Conservation (phyloP, 176 grass and related monocot genomes). For the Rhipidocladum racemiflorum region DNA sequence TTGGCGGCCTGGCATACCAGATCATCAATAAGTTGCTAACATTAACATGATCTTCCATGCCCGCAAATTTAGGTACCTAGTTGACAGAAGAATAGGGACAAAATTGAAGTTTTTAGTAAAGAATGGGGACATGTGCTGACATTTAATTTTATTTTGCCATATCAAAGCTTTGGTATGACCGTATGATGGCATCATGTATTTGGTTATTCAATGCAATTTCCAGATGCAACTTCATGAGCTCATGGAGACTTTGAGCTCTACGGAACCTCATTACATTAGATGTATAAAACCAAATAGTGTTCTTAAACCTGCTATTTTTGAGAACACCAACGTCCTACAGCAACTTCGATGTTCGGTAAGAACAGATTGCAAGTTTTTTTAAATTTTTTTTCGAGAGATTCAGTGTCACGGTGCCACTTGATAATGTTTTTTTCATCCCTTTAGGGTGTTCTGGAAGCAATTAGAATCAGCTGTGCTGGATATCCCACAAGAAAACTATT, state of each 20-base stretch:
- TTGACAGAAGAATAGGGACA: slow-evolving; percentile 7
- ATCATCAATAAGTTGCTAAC: slow-evolving; percentile 1
- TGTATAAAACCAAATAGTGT: slow-evolving; percentile 98
- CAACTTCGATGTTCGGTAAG: slow-evolving; percentile 96
- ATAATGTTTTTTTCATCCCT: slow-evolving; percentile 22
- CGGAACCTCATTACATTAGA: slow-evolving; percentile 97
- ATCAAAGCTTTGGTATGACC: neutral
- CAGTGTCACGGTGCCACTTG: neutral
- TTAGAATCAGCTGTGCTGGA: slow-evolving; percentile 97
- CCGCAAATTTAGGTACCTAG: neutral
- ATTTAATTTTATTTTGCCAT: slow-evolving; percentile 23
- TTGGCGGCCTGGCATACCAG: neutral
- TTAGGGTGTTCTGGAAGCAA: slow-evolving; percentile 99
- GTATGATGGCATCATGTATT: slow-evolving; percentile 3
- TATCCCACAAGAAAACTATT: slow-evolving; percentile 95
- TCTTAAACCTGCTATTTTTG: slow-evolving; percentile 90
- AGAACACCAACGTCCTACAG: slow-evolving; percentile 83
- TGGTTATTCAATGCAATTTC: slow-evolving; percentile 36
- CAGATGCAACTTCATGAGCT: slow-evolving; percentile 91
- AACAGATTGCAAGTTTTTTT: neutral
- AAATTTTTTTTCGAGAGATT: neutral
- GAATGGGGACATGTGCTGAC: slow-evolving; percentile 3
- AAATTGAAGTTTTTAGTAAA: slow-evolving; percentile 4
- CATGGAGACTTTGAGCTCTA: slow-evolving; percentile 90
- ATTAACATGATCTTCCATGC: neutral